Evolutionary conservation across 179 eudicot genomes (phyloP), one percentile per base, ranked within the genome.

Genomic region (Monotropa hypopitys): DNA sequence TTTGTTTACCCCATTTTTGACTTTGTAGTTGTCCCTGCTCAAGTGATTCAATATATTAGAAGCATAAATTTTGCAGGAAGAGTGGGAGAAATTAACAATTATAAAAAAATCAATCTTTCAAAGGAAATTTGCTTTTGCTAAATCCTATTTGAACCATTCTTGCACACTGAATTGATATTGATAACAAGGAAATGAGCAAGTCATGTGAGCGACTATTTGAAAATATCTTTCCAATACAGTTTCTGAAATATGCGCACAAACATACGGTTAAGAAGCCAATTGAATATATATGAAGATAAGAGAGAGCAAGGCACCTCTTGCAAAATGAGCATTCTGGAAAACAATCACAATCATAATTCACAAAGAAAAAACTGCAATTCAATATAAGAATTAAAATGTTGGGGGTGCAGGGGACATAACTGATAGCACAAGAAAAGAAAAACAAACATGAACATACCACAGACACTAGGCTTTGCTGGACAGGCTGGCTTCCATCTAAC

Each of bases 1-100:
- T 86, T 75, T 89, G 90, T 66, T 49, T 80, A 70, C 92, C 94
- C 92, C 91, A 87, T 80, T 90, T 86, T 83, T 87, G 89, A 67
- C 75, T 30, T 23, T 54, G 50, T 50, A n/a, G n/a, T n/a, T n/a
- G n/a, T n/a, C n/a, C n/a, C n/a, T n/a, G 30, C 32, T 10, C 4
- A 12, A 69, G 28, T 42, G 51, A 42, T 38, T 67, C 0, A 40
- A 20, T n/a, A 38, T 9, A 42, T 69, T n/a, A 9, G 51, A 43
- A 69, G 20, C 10, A 21, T 21, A 43, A 26, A 43, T 49, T 21
- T 43, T 11, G 51, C 51, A 42, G 18, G 26, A 43, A 69, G 3
- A 0, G 33, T 9, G 51, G 51, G 50, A 43, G 28, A 68, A 20
- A 3, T 26, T 20, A n/a, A 20, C 49, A n/a, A 8, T 38, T 7